Evolutionary conservation across 1,284 basidiomycete species (phyloP).

Genomic region (Ustilago bromivora): DNA sequence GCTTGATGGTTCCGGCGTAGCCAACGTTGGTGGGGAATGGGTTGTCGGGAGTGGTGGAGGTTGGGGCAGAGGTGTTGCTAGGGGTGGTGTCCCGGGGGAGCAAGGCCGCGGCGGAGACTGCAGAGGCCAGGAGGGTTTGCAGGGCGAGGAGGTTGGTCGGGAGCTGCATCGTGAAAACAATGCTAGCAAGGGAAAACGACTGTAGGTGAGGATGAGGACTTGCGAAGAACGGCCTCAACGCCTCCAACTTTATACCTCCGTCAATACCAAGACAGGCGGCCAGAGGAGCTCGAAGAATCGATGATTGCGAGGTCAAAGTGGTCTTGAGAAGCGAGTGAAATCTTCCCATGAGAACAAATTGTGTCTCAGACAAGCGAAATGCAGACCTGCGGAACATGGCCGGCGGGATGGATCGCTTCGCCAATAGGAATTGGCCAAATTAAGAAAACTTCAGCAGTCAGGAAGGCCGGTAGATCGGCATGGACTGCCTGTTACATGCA

Average conservation of each 20-base stretch:
- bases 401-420: background rate
- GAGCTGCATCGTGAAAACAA: slow-evolving; percentile 19
- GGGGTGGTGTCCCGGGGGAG: slow-evolving; percentile 18
- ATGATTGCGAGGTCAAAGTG: background rate
- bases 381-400: background rate
- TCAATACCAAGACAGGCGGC: too few relatives aligned
- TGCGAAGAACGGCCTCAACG: background rate
- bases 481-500: background rate
- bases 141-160: slow-evolving; percentile 18
- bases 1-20: slow-evolving; percentile 45
- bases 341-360: background rate
- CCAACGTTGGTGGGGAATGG: slow-evolving; percentile 65
- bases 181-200: background rate
- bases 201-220: background rate
- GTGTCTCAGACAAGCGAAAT: background rate
- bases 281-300: too few relatives aligned
- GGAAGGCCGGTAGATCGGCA: background rate
- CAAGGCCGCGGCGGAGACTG: slow-evolving; percentile 27
- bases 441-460: background rate
- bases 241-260: too few relatives aligned
- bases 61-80: slow-evolving; percentile 24
- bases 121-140: slow-evolving; percentile 24
- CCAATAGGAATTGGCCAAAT: background rate
- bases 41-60: slow-evolving; percentile 30
- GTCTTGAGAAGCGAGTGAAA: background rate